These are phyloP conservation scores for Salix purpurea DNA, from an alignment of 345 rosid genomes.

Conservation along the genomic window DNA sequence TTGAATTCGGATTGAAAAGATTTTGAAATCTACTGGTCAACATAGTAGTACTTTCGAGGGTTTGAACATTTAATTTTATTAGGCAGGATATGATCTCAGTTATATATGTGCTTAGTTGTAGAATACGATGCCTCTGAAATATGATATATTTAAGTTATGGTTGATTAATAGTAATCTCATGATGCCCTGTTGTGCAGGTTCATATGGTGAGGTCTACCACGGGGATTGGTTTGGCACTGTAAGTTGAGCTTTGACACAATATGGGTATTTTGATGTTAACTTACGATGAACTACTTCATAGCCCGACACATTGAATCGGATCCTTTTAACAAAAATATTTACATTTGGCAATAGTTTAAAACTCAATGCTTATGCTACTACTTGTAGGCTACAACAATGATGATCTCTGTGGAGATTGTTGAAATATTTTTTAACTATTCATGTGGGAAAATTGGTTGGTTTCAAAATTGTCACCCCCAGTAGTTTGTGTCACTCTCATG, in stretches of 20 bases:
- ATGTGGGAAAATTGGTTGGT: background rate
- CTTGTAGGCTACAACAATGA: background rate
- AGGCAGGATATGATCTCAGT: background rate
- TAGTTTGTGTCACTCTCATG: background rate
- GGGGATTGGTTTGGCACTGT: slow-evolving; percentile 97
- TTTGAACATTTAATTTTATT: background rate
- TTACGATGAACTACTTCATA: background rate
- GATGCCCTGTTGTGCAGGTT: slow-evolving; percentile 51
- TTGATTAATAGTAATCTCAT: slow-evolving; percentile 1
- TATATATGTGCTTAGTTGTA: background rate
- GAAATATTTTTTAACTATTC: background rate
- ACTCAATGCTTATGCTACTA: background rate
- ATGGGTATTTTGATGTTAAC: background rate
- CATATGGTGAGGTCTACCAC: slow-evolving; percentile 89
- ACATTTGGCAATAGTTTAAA: background rate
- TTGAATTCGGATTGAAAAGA: background rate
- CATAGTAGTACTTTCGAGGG: background rate
- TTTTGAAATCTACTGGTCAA: background rate
- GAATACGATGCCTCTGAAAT: slow-evolving; percentile 1
- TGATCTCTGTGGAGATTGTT: background rate
- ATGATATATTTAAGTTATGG: background rate
- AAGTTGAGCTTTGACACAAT: slow-evolving; percentile 33
- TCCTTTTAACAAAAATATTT: background rate
- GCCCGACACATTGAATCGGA: background rate
- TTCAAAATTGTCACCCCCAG: background rate